Base-by-base conservation (phyloP, 352 stramenopile species). In the Pythium periplocum region DNA sequence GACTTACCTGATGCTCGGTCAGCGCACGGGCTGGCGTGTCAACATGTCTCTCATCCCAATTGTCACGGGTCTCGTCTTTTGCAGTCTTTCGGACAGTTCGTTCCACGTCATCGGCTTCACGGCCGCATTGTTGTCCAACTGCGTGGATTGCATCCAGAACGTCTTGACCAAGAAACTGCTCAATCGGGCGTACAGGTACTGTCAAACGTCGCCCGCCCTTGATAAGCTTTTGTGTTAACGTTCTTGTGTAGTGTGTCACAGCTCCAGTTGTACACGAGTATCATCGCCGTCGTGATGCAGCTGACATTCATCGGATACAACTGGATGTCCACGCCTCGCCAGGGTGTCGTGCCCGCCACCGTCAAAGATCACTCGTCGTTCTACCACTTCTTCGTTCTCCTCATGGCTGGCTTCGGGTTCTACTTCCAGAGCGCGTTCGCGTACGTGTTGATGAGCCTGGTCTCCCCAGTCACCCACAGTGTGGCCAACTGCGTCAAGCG, bases 401-500 rank as follows among this genome's bases (percentile, higher is more conserved):
- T 78, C 7, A 31, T 81, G 33, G 85, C 87, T 57, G 86, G 86
- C 8, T 69, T 93, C 41, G 85, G 80, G 26, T 96, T 96, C 65
- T 95, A 95, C 73, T 68, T 96, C 33, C 89, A 97, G 69, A 95
- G 84, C 45, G 83, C 86, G 10, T 86, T 93, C 46, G 89, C 89
- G 38, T 97, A 96, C 66, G 76, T 81, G 73, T 86, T 94, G 45
- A 96, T 97, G 86, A 93, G 82, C 59, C 73, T 92, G 55, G 84
- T 97, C 61, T 93, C 83, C 35, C 87, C 89, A 32, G 87, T 97
- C 52, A 94, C 83, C 51, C 86, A 96, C 66, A 95, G 83, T 51
- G 89, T 97, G 38, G 84, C 83, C 17, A 96, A 96, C 68, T 96
- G 87, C 50, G 76, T 96, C 47, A 97, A 97, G 71, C 78, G 89